A percentile compares a stretch with the other conserved stretches of the same genome.
Conservation (phyloP, 2,329 filamentous ascomycete species). For the Botrytis byssoidea region DNA sequence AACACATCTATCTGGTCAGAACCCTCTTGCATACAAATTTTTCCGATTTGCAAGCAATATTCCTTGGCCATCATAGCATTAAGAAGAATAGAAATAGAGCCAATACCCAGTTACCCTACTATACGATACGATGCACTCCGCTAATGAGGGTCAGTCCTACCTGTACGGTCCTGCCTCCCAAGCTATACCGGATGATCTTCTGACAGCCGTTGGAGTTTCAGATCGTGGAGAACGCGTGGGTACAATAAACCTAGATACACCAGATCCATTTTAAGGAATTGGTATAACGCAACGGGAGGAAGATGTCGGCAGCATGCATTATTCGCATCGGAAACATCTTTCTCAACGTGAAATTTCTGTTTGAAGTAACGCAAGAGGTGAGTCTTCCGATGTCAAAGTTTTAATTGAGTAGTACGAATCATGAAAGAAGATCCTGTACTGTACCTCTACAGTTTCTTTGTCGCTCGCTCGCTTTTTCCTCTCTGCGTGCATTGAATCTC, state of each 20-base stretch:
- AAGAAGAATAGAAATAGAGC: neutral
- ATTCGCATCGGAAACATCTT: slow-evolving; percentile 23
- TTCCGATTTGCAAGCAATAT: slow-evolving; percentile 8
- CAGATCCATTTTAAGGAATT: slow-evolving; percentile 24
- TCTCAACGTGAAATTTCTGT: slow-evolving; percentile 21
- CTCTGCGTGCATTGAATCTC: neutral
- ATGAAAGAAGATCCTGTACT: slow-evolving; percentile 8
- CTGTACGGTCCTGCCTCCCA: slow-evolving; percentile 7
- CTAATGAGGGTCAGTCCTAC: slow-evolving; percentile 13
- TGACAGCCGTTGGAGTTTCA: slow-evolving; percentile 37
- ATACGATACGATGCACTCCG: slow-evolving; percentile 14
- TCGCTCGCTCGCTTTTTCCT: neutral
- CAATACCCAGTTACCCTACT: neutral
- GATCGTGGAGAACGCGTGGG: slow-evolving; percentile 36
- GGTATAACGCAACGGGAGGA: slow-evolving; percentile 29
- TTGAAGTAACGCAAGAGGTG: slow-evolving; percentile 17
- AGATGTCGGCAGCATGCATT: slow-evolving; percentile 29
- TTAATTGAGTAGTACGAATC: slow-evolving; percentile 5
- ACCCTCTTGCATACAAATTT: neutral
- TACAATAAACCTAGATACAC: slow-evolving; percentile 23
- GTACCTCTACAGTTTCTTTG: slow-evolving; percentile 15
- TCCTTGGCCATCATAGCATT: neutral
- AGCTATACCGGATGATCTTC: slow-evolving; percentile 23
- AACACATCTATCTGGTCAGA: neutral
- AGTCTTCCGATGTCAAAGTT: slow-evolving; percentile 19